Base-by-base conservation (phyloP, 352 stramenopile genomes). In the Thalassiosira mediterranea region DNA sequence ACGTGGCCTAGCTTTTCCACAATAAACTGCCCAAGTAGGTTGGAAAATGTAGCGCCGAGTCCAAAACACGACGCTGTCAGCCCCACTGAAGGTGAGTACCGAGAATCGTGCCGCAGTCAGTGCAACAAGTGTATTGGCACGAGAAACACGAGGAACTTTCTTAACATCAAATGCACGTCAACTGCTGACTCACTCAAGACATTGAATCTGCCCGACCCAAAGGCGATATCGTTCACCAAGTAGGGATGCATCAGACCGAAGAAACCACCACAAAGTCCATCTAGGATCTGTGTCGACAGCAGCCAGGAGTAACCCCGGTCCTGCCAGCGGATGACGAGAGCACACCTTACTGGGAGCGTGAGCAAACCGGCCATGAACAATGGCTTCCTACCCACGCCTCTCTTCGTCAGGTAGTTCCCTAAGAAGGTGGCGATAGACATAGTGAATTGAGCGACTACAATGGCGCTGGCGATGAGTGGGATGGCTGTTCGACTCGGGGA, bases 171-270 rank as follows among this genome's bases (percentile, higher is more conserved):
- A 15, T 15, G 8, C 8, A 44, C 37, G 15, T 8, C 8, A 44
- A 81, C 83, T n/a, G 81, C 89, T 10, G 90, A 51, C 7, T 81
- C 84, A 83, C 90, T 91, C 4, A 92, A 31, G 26, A 90, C 62
- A 77, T 92, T 92, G 76, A 92, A 92, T 54, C 86, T 71, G 28
- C 86, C 86, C 13, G 76, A 84, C 37, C 86, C 86, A 80, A 90
- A 92, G n/a, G 83, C 87, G 40, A 92, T 90, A 63, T 92, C 86
- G n/a, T 83, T 83, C 3, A 92, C 79, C 51, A 92, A 83, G 48
- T 85, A 90, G 1, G 86, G 86, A 70, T 92, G 86, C 21, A 92
- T 44, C 1, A 92, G 42, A 8, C 86, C 76, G 54, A 89, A 85
- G 15, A 92, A 85, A 28, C 86, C 86, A 31, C 81, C 81, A 8